These are phyloP conservation scores for Populus hybrid DNA, from an alignment of 441 rosid species.

Conservation along the genomic window DNA sequence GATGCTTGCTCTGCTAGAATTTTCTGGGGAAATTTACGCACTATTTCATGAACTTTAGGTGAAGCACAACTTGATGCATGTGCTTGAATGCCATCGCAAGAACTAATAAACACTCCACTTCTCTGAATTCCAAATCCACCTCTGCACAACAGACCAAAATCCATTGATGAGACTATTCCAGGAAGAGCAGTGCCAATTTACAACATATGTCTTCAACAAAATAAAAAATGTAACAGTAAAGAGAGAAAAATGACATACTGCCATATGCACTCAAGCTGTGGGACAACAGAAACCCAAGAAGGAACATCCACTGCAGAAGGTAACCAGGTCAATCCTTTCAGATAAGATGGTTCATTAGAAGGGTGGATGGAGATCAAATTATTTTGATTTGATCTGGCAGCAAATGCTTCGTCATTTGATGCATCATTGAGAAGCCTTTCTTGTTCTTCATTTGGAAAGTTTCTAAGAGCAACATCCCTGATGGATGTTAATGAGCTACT, in stretches of 20 bases:
- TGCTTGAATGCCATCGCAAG: constrained; percentile 69
- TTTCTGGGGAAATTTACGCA: constrained; percentile 44
- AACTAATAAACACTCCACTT: constrained; percentile 35
- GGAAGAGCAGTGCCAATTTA: not conserved
- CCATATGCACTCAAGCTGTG: constrained; percentile 68
- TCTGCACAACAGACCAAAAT: constrained; percentile 30
- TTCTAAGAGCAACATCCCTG: not conserved
- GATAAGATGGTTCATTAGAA: constrained; percentile 8
- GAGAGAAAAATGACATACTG: constrained; percentile 39
- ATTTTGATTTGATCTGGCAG: not conserved
- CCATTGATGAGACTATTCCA: not conserved
- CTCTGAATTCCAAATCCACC: constrained; percentile 56
- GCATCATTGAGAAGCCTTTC: not conserved
- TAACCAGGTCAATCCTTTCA: not conserved
- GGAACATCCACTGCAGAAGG: constrained; percentile 5
- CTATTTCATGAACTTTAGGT: constrained; percentile 62
- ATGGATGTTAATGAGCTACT: not conserved
- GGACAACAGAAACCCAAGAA: constrained; percentile 40
- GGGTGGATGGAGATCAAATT: constrained; percentile 1
- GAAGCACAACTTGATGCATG: constrained; percentile 67
- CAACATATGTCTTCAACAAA: not conserved
- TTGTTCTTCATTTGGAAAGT: constrained; percentile 8
- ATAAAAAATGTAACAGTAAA: not conserved
- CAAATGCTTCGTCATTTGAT: not conserved
- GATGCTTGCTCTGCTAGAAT: constrained; percentile 59